phyloP scores from a whole-genome alignment of 257 asterid genomes.

The Handroanthus guayacan region DNA sequence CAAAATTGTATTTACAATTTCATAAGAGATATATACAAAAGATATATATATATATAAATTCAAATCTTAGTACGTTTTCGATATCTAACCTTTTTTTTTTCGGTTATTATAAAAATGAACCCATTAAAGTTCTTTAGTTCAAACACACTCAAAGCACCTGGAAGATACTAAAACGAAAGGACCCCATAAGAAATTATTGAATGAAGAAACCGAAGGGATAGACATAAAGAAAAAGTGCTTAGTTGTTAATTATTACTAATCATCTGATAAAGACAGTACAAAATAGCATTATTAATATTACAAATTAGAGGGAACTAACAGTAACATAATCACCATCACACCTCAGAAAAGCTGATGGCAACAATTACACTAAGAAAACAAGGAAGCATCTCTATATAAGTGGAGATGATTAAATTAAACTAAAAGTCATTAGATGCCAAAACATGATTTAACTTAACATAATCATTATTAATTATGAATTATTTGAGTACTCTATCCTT shows the following conservation, averaged over 20 bases:
- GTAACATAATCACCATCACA: conserved; percentile 39
- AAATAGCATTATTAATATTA: conserved; percentile 29
- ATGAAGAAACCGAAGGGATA: not conserved
- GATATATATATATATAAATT: too few relatives aligned
- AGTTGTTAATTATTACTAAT: conserved; percentile 32
- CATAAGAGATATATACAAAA: too few relatives aligned
- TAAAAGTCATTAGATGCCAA: conserved; percentile 39
- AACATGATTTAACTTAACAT: conserved; percentile 31
- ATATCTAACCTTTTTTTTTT: too few relatives aligned
- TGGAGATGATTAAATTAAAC: conserved; percentile 47
- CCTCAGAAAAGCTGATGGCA: conserved; percentile 37
- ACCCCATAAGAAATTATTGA: not conserved
- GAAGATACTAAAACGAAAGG: not conserved
- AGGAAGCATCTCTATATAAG: conserved; percentile 40
- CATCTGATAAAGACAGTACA: conserved; percentile 30
- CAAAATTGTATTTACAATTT: too few relatives aligned
- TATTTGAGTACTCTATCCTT: conserved; percentile 61
- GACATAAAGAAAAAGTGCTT: not conserved
- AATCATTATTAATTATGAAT: conserved; percentile 12
- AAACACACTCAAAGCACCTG: too few relatives aligned
- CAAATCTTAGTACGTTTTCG: too few relatives aligned
- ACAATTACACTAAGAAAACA: conserved; percentile 11
- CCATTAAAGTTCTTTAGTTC: too few relatives aligned
- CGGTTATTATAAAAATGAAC: too few relatives aligned
- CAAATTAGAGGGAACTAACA: conserved; percentile 46